Conservation (phyloP, 306 rosid species). For the Glycine tomentella region DNA sequence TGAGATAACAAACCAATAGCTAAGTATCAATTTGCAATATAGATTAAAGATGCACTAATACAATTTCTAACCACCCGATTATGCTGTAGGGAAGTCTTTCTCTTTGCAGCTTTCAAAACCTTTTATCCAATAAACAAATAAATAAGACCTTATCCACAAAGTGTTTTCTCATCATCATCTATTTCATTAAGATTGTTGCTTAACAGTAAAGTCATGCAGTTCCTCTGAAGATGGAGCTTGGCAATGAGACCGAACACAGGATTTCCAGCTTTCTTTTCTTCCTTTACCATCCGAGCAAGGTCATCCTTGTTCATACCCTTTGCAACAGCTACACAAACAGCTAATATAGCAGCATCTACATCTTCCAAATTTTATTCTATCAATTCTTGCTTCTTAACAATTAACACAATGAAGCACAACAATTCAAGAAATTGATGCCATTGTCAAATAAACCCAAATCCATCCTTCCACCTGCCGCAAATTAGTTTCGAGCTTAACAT, state of each 20-base stretch:
- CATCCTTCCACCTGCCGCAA: too few relatives aligned
- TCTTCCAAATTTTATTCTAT: too few relatives aligned
- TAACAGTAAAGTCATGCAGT: slow-evolving; percentile 90
- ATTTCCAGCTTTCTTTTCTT: slow-evolving; percentile 97
- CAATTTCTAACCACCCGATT: slow-evolving; percentile 72
- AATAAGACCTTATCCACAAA: slow-evolving; percentile 85
- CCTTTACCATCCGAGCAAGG: slow-evolving; percentile 99
- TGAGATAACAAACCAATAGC: slow-evolving; percentile 27
- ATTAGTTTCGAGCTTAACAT: too few relatives aligned
- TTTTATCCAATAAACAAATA: slow-evolving; percentile 27
- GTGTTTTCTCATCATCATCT: slow-evolving; percentile 98
- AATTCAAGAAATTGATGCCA: too few relatives aligned
- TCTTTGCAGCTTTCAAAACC: slow-evolving; percentile 97
- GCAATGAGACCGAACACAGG: slow-evolving; percentile 96
- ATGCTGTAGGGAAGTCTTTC: slow-evolving; percentile 94
- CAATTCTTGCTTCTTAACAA: too few relatives aligned
- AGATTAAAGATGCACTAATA: slow-evolving; percentile 27
- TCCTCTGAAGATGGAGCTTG: slow-evolving; percentile 92
- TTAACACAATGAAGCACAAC: too few relatives aligned
- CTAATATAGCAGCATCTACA: too few relatives aligned
- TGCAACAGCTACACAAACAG: too few relatives aligned
- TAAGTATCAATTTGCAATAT: slow-evolving; percentile 36
- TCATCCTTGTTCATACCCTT: too few relatives aligned
- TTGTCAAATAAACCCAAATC: too few relatives aligned
- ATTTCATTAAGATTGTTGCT: slow-evolving; percentile 97